Base-by-base conservation (phyloP, 768 basidiomycete species). In the Suillus subaureus region DNA sequence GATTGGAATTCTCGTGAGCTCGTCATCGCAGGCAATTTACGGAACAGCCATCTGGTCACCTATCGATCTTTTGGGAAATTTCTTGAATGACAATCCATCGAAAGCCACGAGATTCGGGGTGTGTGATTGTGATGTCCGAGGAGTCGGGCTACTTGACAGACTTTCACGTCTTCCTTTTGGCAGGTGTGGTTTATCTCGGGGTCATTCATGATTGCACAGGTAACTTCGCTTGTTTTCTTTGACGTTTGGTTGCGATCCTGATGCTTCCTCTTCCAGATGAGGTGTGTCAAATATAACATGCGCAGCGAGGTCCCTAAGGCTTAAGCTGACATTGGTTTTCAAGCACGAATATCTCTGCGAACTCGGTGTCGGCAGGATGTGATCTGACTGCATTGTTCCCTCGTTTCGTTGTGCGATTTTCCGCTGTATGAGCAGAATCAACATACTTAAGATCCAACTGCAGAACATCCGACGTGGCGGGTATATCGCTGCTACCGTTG, bases 401-500 rank as follows among this genome's bases (percentile, higher is more conserved):
- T 63, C 88, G 88, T 57, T 94, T 87, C 77, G 86, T 94, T 70
- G 87, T 88, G 69, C 37, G 84, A 79, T 28, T 61, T 39, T 42
- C 42, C 47, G 40, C 49, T 52, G 52, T 49, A 51, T 51, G 42
- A 26, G 62, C 54, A 61, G 61, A 66, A 40, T 15, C 6, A 60
- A 54, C 31, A 63, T 60, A 33, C 52, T 37, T 33, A 12, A 9
- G 45, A 35, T 26, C 33, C 35, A 11, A 58, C 12, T 40, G 2
- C 65, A 90, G 87, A 93, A 91, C 72, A 94, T 95, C 73, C 87
- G 93, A 26, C 85, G 93, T 23, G 93, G 94, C 35, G 92, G 93
- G 18, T 96, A 90, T 77, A 78, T 94, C 56, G 90, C 89, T n/a
- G 92, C 91, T 9, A 81, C 90, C 56, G 87, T 92, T 47, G 92